Evolutionary conservation across 2,329 filamentous ascomycete genomes (phyloP), one percentile per base, ranked within the genome.

Genomic region (Neospermospora avenae): DNA sequence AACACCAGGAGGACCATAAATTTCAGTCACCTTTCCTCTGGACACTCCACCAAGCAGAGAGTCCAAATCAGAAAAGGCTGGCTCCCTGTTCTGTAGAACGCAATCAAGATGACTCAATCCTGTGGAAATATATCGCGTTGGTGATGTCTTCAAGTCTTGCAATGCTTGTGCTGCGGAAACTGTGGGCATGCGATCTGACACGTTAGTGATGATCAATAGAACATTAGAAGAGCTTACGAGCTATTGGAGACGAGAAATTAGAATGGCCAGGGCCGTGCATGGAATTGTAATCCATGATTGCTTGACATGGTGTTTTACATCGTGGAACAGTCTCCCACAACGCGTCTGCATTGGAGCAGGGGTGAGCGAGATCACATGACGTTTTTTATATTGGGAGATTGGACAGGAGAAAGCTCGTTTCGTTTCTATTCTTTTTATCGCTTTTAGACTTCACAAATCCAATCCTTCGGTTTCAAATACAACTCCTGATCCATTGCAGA

Each of bases 1-100:
- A 25, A 84, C 84, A 1, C 92, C 93, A 8, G 91, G 88, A 11
- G 93, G 91, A 0, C 93, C 93, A 83, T 90, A 96, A 53, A 96
- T 77, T 74, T 98, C 93, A 3, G 89, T 90, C 44, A 96, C 81
- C 72, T 91, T 89, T 14, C 92, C 91, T 59, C 86, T 84, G 62
- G 82, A 82, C 51, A 96, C 78, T 3, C 91, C 92, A 18, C 82
- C 80, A 57, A 69, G 68, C 42, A 64, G 49, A 18, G 53, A 39
- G 25, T 65, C 66, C 35, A 57, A 56, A 11, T 65, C 61, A 34
- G 62, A 31, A 31, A 39, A 20, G 2, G 25, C 20, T 10, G 55
- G 46, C 22, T 69, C 65, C 57, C 57, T 64, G 57, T 72, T 73
- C 24, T 73, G 72, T 59, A 87, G 73, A 3, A 74, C 72, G 46